Evolutionary conservation across 179 eudicot genomes (phyloP).

Genomic region (Gypsophila paniculata): DNA sequence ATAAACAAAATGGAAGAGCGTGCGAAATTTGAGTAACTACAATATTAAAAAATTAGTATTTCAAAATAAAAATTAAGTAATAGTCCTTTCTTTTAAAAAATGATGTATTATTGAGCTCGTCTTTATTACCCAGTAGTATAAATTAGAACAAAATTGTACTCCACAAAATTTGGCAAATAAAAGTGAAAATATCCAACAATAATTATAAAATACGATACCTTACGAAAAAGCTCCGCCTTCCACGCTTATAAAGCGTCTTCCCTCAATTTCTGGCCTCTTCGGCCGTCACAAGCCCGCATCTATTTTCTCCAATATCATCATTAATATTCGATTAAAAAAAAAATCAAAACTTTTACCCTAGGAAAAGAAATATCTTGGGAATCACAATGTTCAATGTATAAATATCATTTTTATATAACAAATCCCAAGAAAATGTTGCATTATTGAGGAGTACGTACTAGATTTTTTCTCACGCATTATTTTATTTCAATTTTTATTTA

Average conservation of each 20-base stretch:
- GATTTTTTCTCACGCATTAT: background rate
- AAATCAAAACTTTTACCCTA: background rate
- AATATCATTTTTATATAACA: background rate
- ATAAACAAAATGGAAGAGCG: no score
- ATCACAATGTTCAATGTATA: slow-evolving; percentile 9
- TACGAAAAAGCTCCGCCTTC: background rate
- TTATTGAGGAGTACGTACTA: background rate
- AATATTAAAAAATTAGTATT: no score
- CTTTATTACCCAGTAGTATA: no score
- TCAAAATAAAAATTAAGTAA: no score
- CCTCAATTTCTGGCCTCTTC: slow-evolving; percentile 16
- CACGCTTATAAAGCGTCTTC: slow-evolving; percentile 15
- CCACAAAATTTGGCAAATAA: no score
- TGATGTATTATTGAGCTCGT: no score
- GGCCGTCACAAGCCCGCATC: slow-evolving; percentile 17
- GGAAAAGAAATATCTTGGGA: slow-evolving; percentile 16
- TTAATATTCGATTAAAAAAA: background rate
- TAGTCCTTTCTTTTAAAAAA: no score
- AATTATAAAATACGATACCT: no score
- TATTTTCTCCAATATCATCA: background rate
- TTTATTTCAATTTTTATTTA: background rate
- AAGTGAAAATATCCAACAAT: no score
- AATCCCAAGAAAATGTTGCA: slow-evolving; percentile 24
- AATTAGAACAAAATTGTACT: no score
- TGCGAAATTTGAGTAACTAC: no score